Percentiles rank a stretch among this genome's conserved stretches.
Evolutionary conservation across 169 alveolate genomes (phyloP).

Genomic region (Plasmodium sp.): DNA sequence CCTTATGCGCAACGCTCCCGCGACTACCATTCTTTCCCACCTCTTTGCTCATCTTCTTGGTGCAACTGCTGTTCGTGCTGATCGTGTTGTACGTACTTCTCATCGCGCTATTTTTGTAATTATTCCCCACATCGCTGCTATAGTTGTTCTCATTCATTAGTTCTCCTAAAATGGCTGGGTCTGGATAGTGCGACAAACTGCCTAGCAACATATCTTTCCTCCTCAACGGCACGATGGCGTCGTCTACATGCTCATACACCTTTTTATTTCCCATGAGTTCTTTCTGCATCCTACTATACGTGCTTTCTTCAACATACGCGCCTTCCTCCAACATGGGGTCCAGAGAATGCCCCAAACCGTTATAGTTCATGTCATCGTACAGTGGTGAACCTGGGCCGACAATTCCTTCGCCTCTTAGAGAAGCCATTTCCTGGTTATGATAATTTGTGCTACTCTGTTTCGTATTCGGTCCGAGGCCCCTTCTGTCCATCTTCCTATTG

Average conservation of each 20-base stretch:
- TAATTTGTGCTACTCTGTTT: not conserved
- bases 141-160: not conserved
- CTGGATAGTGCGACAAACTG: not conserved
- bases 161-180: not conserved
- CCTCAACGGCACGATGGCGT: not conserved
- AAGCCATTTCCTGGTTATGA: not conserved
- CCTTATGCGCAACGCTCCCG: not conserved
- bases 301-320: not conserved
- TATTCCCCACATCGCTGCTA: not conserved
- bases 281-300: not conserved
- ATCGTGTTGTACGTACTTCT: not conserved
- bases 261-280: conserved; percentile 22
- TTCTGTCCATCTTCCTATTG: not conserved
- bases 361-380: not conserved
- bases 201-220: not conserved
- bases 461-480: not conserved
- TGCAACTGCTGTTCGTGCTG: not conserved
- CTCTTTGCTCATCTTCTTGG: not conserved
- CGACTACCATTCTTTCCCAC: not conserved
- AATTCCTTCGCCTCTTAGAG: not conserved
- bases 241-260: conserved; percentile 29
- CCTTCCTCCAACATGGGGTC: not conserved
- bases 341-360: not conserved
- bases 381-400: not conserved
- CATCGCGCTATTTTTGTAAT: not conserved